Conservation (phyloP, 495 filamentous ascomycete species). For the Daldinia caldariorum region DNA sequence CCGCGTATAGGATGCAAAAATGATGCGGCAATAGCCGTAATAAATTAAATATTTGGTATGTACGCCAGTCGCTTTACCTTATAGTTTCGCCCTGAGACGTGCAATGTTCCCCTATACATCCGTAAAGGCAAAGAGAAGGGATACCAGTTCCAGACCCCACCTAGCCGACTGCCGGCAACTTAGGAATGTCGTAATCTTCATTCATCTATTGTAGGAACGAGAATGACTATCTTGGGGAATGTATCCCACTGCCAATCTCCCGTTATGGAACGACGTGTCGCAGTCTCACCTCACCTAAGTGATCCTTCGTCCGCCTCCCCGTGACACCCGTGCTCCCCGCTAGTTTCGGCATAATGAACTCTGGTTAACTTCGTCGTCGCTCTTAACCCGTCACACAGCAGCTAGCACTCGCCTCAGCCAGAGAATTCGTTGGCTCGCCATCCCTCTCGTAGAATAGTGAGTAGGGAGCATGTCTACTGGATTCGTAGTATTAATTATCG, state of each 20-base stretch:
- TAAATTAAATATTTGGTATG: slow-evolving; percentile 2
- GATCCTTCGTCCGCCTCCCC: slow-evolving; percentile 22
- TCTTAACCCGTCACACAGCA: slow-evolving; percentile 39
- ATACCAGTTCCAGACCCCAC: slow-evolving; percentile 29
- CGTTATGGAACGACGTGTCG: slow-evolving; percentile 41
- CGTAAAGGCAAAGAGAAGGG: slow-evolving; percentile 17
- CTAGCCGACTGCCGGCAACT: slow-evolving; percentile 13
- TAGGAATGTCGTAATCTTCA: slow-evolving; percentile 43
- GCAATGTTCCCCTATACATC: slow-evolving; percentile 1
- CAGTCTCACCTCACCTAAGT: slow-evolving; percentile 38
- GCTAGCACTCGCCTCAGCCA: slow-evolving; percentile 40
- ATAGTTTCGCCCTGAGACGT: background rate
- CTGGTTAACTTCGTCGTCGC: slow-evolving; percentile 32
- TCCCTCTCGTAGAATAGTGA: background rate
- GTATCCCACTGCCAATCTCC: slow-evolving; percentile 36
- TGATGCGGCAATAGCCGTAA: background rate
- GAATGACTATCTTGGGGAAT: slow-evolving; percentile 36
- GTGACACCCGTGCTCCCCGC: slow-evolving; percentile 36
- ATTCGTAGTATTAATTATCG: slow-evolving; percentile 13
- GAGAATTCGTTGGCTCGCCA: slow-evolving; percentile 33
- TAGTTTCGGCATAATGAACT: slow-evolving; percentile 39
- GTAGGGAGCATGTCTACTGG: slow-evolving; percentile 5
- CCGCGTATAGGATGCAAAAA: background rate
- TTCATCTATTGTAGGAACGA: slow-evolving; percentile 23
- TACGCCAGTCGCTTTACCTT: slow-evolving; percentile 4